Evolutionary conservation across 768 basidiomycete species (phyloP).

Genomic region (Trametes cubensis): DNA sequence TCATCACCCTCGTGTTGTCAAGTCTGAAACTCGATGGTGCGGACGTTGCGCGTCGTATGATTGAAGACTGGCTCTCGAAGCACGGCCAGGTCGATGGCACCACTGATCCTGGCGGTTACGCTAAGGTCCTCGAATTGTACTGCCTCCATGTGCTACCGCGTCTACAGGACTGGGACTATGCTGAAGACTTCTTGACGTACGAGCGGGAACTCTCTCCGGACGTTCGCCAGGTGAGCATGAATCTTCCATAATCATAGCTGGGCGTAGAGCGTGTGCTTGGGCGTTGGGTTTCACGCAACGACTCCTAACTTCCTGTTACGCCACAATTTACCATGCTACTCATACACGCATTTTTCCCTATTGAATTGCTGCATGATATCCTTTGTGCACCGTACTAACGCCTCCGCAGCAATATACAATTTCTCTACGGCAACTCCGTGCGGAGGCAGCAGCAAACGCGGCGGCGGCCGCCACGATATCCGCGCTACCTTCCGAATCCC

Average conservation of each 20-base stretch:
- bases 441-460: conserved; percentile 29
- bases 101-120: conserved; percentile 51
- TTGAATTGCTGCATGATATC: neutral
- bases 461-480: conserved; percentile 32
- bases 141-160: conserved; percentile 72
- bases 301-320: too few relatives aligned
- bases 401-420: conserved; percentile 21
- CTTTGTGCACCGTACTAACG: neutral
- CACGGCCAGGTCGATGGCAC: conserved; percentile 43
- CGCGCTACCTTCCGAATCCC: conserved; percentile 40
- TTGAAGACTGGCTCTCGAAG: conserved; percentile 79
- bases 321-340: too few relatives aligned
- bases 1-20: conserved; percentile 70
- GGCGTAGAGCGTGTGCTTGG: too few relatives aligned
- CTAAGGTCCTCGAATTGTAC: conserved; percentile 77
- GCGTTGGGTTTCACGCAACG: too few relatives aligned
- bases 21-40: conserved; percentile 68
- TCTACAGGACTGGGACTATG: conserved; percentile 80
- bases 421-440: conserved; percentile 31
- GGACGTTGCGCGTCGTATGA: conserved; percentile 61
- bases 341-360: too few relatives aligned
- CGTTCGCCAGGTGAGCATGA: conserved; percentile 52
- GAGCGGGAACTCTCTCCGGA: conserved; percentile 62
- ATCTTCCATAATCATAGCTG: conserved; percentile 6
- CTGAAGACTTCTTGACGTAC: conserved; percentile 71